A percentile compares a stretch with the other conserved stretches of the same genome.
phyloP scores from a whole-genome alignment of 2,329 filamentous ascomycete genomes.

The Xylaria sp. region DNA sequence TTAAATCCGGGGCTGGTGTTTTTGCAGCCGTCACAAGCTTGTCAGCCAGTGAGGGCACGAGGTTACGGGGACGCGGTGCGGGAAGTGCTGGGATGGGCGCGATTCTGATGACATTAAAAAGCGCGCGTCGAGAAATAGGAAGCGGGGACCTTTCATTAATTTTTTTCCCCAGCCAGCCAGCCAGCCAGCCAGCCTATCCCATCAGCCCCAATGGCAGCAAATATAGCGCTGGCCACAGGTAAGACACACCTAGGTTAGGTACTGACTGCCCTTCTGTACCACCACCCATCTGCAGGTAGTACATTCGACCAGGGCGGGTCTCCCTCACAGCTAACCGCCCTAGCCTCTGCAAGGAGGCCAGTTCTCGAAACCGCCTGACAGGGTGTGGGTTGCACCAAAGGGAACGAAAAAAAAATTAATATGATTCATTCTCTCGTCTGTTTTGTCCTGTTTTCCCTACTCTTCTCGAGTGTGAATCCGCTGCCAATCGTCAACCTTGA shows the following conservation, averaged over 20 bases:
- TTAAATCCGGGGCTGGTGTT: constrained; percentile 19
- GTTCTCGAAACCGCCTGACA: constrained; percentile 25
- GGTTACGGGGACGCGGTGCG: constrained; percentile 37
- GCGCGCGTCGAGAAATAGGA: constrained; percentile 29
- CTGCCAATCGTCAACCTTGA: neutral
- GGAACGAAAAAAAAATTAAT: neutral
- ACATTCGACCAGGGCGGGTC: constrained; percentile 9
- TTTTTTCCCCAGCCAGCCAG: constrained; percentile 5
- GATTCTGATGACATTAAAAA: constrained; percentile 32
- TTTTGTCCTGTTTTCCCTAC: no score
- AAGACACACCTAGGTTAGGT: constrained; percentile 2
- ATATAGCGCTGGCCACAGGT: neutral
- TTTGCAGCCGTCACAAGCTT: constrained; percentile 1
- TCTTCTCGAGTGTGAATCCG: neutral
- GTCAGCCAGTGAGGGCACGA: constrained; percentile 35
- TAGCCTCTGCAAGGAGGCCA: constrained; percentile 25
- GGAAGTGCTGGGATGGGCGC: constrained; percentile 34
- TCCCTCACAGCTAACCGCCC: constrained; percentile 14
- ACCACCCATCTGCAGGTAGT: neutral
- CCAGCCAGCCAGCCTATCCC: constrained; percentile 23
- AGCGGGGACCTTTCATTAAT: constrained; percentile 21
- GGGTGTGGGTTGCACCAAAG: constrained; percentile 13
- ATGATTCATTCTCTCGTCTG: neutral
- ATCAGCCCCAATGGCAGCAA: neutral
- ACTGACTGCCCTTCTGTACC: neutral